These are phyloP conservation scores for Aspergillus ochraceoroseus DNA, from an alignment of 2,329 filamentous ascomycete species.

Conservation along the genomic window DNA sequence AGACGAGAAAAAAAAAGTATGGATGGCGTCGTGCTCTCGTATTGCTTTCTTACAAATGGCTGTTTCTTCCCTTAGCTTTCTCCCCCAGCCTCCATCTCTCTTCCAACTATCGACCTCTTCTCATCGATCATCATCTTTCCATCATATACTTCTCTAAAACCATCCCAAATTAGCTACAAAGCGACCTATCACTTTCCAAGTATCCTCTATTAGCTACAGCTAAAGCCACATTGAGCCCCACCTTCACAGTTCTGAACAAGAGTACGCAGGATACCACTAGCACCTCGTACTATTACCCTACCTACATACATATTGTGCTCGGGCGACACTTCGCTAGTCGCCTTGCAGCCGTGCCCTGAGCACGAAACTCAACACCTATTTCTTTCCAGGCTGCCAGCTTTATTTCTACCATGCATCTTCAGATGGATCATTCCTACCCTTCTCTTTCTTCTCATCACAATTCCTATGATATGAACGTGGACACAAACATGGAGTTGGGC, in stretches of 20 bases:
- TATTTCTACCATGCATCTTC: neutral
- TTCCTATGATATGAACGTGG: constrained; percentile 12
- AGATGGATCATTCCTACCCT: constrained; percentile 15
- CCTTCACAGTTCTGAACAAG: constrained; percentile 12
- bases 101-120: neutral
- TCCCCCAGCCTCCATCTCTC: neutral
- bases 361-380: neutral
- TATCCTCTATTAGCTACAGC: constrained; percentile 6
- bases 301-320: constrained; percentile 20
- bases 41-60: constrained; percentile 1
- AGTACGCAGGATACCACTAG: constrained; percentile 20
- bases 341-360: constrained; percentile 5
- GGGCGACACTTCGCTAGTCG: neutral
- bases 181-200: neutral
- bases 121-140: too few species aligned
- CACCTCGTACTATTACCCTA: constrained; percentile 16
- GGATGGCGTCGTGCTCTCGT: neutral
- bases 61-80: neutral
- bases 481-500: constrained; percentile 12
- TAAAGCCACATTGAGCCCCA: constrained; percentile 15
- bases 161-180: constrained; percentile 3
- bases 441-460: constrained; percentile 17
- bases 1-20: neutral
- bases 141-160: neutral
- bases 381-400: neutral